These are phyloP conservation scores for Penicillium sp. DNA, from an alignment of 2,329 filamentous ascomycete genomes.

Conservation along the genomic window DNA sequence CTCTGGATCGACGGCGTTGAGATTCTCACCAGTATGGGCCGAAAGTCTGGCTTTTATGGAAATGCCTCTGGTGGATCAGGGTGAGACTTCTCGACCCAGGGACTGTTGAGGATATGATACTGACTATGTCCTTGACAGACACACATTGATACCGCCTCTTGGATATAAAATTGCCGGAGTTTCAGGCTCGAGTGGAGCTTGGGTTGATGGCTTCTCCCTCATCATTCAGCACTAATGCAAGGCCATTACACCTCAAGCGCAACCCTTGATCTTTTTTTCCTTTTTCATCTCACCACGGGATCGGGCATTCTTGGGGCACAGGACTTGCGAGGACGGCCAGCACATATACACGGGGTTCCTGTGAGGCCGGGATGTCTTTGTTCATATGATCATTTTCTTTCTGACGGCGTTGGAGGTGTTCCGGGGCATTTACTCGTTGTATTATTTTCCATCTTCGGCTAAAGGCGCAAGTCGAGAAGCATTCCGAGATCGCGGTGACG, in stretches of 20 bases:
- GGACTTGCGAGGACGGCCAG: constrained; percentile 8
- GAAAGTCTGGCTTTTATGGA: constrained; percentile 79
- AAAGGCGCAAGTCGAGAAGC: constrained; percentile 5
- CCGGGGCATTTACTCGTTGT: constrained; percentile 12
- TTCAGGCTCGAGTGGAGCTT: constrained; percentile 71
- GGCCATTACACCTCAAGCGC: not conserved
- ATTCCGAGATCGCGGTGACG: not conserved
- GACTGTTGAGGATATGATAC: not conserved
- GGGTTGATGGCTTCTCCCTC: constrained; percentile 81
- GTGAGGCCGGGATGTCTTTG: constrained; percentile 8
- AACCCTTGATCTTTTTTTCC: not conserved
- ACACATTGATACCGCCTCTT: constrained; percentile 80
- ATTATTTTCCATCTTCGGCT: constrained; percentile 7
- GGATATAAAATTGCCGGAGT: constrained; percentile 87
- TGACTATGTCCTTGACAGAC: constrained; percentile 48
- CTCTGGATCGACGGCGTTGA: constrained; percentile 82
- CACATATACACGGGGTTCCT: constrained; percentile 15
- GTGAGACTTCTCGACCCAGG: constrained; percentile 52
- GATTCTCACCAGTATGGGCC: constrained; percentile 81
- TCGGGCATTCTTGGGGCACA: constrained; percentile 4
- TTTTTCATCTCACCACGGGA: not conserved
- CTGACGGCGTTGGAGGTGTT: constrained; percentile 13
- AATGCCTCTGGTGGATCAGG: constrained; percentile 72
- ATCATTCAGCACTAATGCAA: constrained; percentile 63
- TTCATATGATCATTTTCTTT: constrained; percentile 13